Percentiles rank a stretch among this genome's conserved stretches.
phyloP scores from a whole-genome alignment of 768 basidiomycete genomes.

The Calocera cornea region DNA sequence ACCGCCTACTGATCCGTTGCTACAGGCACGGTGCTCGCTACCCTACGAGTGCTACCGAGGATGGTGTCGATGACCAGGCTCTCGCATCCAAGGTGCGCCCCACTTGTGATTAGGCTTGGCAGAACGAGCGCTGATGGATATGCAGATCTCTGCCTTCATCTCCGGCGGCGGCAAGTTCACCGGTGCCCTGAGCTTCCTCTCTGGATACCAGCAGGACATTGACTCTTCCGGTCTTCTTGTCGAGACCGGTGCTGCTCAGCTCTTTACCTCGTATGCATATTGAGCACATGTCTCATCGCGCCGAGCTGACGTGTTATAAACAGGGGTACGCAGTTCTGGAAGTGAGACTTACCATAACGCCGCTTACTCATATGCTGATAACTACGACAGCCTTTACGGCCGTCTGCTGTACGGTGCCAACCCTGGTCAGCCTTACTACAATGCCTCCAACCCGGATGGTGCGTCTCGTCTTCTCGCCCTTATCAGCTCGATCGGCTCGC shows the following conservation, averaged over 20 bases:
- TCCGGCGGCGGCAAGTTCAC: neutral
- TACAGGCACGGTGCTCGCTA: conserved; percentile 4
- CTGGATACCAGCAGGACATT: neutral
- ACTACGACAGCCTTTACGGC: neutral
- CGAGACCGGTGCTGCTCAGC: neutral
- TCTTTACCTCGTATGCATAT: neutral
- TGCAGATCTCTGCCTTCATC: neutral
- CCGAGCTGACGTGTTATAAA: neutral
- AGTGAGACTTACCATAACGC: neutral
- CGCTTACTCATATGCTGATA: neutral
- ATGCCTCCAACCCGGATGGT: neutral
- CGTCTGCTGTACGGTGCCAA: neutral
- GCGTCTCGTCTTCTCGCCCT: no score
- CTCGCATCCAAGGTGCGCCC: neutral
- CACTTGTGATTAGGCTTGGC: no score
- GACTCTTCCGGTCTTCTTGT: conserved; percentile 1
- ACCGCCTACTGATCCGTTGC: no score
- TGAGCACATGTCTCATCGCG: neutral
- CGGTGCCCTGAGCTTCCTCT: neutral
- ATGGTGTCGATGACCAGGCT: neutral
- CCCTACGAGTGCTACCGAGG: conserved; percentile 1
- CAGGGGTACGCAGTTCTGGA: conserved; percentile 2
- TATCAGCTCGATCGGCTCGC: no score
- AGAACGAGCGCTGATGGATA: neutral
- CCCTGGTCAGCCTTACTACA: neutral